These are phyloP conservation scores for Chenopodium quinoa DNA, from an alignment of 148 eudicot genomes.

Conservation along the genomic window DNA sequence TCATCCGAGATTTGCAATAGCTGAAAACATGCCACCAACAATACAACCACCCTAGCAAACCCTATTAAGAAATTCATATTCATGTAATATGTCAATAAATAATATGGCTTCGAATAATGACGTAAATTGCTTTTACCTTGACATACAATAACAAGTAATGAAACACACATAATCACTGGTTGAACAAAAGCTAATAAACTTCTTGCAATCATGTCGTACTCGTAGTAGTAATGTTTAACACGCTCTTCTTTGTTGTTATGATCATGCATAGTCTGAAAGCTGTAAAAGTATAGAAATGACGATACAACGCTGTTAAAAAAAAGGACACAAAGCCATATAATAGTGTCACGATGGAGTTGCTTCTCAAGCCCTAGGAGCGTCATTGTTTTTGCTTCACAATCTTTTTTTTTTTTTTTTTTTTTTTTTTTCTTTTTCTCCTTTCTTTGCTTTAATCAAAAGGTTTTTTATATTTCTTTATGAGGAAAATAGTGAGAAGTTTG, in stretches of 20 bases:
- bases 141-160: not conserved
- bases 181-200: conserved; percentile 2
- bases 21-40: not conserved
- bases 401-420: too few relatives aligned
- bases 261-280: not conserved
- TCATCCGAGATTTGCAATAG: not conserved
- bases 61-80: not conserved
- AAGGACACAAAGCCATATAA: too few relatives aligned
- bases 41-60: not conserved
- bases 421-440: too few relatives aligned
- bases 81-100: not conserved
- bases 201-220: not conserved
- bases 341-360: too few relatives aligned
- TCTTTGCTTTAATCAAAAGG: too few relatives aligned
- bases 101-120: not conserved
- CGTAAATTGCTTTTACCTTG: not conserved
- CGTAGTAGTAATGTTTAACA: not conserved
- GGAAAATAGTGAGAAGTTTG: too few relatives aligned
- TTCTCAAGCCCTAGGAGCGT: too few relatives aligned
- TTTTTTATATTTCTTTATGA: too few relatives aligned
- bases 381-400: too few relatives aligned
- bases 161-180: not conserved
- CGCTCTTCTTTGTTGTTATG: not conserved
- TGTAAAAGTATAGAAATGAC: not conserved
- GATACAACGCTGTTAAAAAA: not conserved